Evolutionary conservation across 768 basidiomycete genomes (phyloP), one percentile per base, ranked within the genome.

Genomic region (Termitomyces sp.): DNA sequence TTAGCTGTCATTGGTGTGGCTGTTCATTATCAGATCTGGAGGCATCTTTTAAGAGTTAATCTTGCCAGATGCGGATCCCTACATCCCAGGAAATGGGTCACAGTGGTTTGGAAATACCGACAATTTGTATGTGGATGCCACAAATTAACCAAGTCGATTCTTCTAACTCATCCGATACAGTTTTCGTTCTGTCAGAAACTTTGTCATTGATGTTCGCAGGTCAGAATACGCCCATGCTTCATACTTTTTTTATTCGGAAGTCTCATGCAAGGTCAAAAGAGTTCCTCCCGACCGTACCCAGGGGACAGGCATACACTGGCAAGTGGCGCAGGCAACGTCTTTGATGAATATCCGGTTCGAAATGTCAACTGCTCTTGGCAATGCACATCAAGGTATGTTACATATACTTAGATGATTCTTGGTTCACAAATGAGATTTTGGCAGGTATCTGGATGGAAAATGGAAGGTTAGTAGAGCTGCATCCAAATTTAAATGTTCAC

Each of bases 241-340:
- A 22, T 22, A 12, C n/a, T n/a, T n/a, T n/a, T n/a, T n/a, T n/a
- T n/a, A n/a, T 22, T 22, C 9, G 45, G 45, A 46, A 11, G 22
- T 46, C 4, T 46, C 45, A 46, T 13, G 20, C 18, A 46, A 12
- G 45, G 45, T 46, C 20, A 46, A 46, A n/a, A 78, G 78, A 53
- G 81, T 88, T 65, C 82, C 86, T 42, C 74, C 86, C 1, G 69
- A 75, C 20, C 75, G 77, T 7, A 70, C 78, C 1, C n/a, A n/a
- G n/a, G 89, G 84, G 42, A 90, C 87, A 9, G 89, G 88, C 40
- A 77, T 93, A 42, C 91, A 93, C 68, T 93, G 91, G 91, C 91
- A 93, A 73, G 87, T 92, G 16, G 84, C 91, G 15, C 66, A 66
- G 56, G 66, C 66, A n/a, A 66, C 66, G 1, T 64, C 66, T 28